Evolutionary conservation across 2,329 filamentous ascomycete species (phyloP), one percentile per base, ranked within the genome.

Genomic region (Sarocladium oryzae): DNA sequence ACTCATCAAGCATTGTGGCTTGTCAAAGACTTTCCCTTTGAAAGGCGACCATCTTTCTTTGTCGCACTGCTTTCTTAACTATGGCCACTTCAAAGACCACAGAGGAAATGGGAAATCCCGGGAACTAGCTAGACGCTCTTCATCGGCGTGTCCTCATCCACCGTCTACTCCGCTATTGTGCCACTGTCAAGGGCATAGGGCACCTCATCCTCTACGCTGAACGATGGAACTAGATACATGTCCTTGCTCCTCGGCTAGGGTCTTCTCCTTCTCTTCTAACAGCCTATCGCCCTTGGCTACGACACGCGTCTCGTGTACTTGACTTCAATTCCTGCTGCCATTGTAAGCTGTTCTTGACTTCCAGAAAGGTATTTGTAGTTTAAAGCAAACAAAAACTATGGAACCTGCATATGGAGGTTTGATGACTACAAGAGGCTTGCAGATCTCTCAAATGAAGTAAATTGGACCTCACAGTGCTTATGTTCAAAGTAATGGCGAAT

Each of bases 191-290:
- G 58, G 2, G 65, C 63, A 2, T 61, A 66, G 1, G 61, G 62
- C 0, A 53, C 71, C 2, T 65, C 63, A 0, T 55, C 69, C 10
- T 54, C 55, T 1, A 66, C 69, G 0, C 56, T 71, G 9, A 70
- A 70, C n/a, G 62, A 66, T 9, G 68, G 69, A 1, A 70, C 69
- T 0, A 69, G 69, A 0, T 68, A 65, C 52, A 69, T 70, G 68
- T 72, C 71, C 28, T 58, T 76, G 2, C 61, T 76, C n/a, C 56
- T 72, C 1, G 73, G 73, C 2, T 74, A 69, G 67, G 65, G 69
- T 0, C 61, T 71, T 21, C 56, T 76, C 6, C 61, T 71, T 21
- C 56, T 76, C 6, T 69, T 76, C 52, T 76, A 72, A 72, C 72
- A 76, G 54, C 72, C 73, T 0, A 66, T 75, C 15, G 70, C 73